Percentiles rank a stretch among this genome's conserved stretches.
phyloP scores from a whole-genome alignment of 2,329 filamentous ascomycete species.

The Emergomyces pasteurianus region DNA sequence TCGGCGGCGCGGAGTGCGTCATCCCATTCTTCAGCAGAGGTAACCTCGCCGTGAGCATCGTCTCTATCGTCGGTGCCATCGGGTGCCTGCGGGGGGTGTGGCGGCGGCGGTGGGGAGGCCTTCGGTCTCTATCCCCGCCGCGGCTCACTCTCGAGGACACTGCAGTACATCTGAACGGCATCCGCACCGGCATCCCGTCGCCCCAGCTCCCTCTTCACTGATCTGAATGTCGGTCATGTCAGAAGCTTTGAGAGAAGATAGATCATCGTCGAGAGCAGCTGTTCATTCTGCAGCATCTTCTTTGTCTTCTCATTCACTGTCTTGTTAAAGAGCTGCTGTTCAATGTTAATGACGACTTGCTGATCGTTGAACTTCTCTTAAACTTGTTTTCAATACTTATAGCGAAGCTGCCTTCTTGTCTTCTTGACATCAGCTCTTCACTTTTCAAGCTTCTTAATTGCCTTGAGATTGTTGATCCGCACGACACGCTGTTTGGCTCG shows the following conservation, averaged over 20 bases:
- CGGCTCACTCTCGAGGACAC: conserved; percentile 12
- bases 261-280: conserved; percentile 13
- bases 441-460: conserved; percentile 1
- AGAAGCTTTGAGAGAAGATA: conserved; percentile 15
- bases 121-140: neutral
- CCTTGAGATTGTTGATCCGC: neutral
- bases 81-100: neutral
- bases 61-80: neutral
- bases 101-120: neutral
- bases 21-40: neutral
- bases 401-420: conserved; percentile 4
- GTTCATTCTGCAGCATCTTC: conserved; percentile 8
- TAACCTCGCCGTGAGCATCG: neutral
- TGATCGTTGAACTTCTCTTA: conserved; percentile 9
- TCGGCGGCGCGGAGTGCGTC: neutral
- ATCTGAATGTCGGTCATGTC: conserved; percentile 7
- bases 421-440: conserved; percentile 10
- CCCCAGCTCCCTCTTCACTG: conserved; percentile 12
- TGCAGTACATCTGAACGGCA: conserved; percentile 13
- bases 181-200: conserved; percentile 11
- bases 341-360: conserved; percentile 12
- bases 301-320: conserved; percentile 5
- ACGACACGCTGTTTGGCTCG: too few species aligned
- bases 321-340: conserved; percentile 10
- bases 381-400: conserved; percentile 7